phyloP scores from a whole-genome alignment of 495 filamentous ascomycete species.

The Xylaria curta region DNA sequence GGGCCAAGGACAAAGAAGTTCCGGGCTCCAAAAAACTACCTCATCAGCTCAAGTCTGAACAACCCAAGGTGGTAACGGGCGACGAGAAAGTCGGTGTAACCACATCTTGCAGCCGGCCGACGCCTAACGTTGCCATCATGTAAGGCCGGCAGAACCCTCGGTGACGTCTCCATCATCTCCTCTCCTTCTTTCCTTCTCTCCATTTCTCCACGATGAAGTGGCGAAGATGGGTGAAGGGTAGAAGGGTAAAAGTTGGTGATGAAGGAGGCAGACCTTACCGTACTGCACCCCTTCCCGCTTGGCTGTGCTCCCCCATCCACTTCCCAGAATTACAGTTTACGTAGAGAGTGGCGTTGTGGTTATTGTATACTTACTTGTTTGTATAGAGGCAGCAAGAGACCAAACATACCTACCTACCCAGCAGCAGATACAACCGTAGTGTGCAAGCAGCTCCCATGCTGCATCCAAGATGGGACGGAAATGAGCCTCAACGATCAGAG shows the following conservation, averaged over 20 bases:
- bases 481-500: slow-evolving; percentile 22
- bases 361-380: neutral
- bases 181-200: neutral
- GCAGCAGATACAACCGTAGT: slow-evolving; percentile 9
- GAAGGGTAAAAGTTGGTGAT: neutral
- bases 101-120: slow-evolving; percentile 25
- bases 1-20: slow-evolving; percentile 18
- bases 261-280: neutral
- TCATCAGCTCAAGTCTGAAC: slow-evolving; percentile 10
- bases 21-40: slow-evolving; percentile 10
- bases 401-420: too few species aligned
- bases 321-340: neutral
- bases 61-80: slow-evolving; percentile 11
- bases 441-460: neutral
- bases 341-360: slow-evolving; percentile 1
- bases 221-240: neutral
- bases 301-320: slow-evolving; percentile 3
- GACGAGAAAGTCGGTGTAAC: slow-evolving; percentile 25
- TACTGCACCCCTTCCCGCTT: slow-evolving; percentile 16
- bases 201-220: neutral
- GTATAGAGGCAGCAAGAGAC: too few species aligned
- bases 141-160: slow-evolving; percentile 18
- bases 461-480: slow-evolving; percentile 9
- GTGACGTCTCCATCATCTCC: slow-evolving; percentile 5
- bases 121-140: slow-evolving; percentile 8